Evolutionary conservation across 768 basidiomycete genomes (phyloP).

Genomic region (Leccinum rimulosum): DNA sequence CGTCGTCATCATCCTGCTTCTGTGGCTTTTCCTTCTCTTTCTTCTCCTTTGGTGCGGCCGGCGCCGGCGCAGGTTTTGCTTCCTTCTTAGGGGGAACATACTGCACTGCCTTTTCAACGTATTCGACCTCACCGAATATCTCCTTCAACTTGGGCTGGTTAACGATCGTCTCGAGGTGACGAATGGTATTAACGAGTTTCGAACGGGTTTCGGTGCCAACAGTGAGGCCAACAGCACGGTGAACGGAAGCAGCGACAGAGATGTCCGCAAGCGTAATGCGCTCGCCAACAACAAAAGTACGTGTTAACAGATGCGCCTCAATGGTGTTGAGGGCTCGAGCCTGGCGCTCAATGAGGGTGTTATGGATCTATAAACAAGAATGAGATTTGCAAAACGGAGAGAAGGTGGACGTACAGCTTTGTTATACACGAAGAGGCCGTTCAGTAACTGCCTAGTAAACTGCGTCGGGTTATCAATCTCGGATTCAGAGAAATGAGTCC

Average conservation of each 20-base stretch:
- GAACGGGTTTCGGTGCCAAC: slow-evolving; percentile 67
- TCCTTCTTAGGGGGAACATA: slow-evolving; percentile 77
- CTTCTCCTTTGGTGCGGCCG: slow-evolving; percentile 44
- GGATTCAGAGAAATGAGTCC: slow-evolving; percentile 70
- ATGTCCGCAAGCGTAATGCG: slow-evolving; percentile 95
- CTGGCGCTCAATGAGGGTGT: slow-evolving; percentile 49
- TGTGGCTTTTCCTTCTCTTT: slow-evolving; percentile 68
- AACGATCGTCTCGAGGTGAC: slow-evolving; percentile 82
- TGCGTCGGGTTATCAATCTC: slow-evolving; percentile 49
- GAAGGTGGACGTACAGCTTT: slow-evolving; percentile 62
- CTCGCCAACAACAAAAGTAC: slow-evolving; percentile 91
- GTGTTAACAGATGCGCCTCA: slow-evolving; percentile 67
- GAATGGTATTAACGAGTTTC: slow-evolving; percentile 73
- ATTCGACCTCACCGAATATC: slow-evolving; percentile 58
- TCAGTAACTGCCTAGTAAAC: slow-evolving; percentile 43
- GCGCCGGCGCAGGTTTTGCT: slow-evolving; percentile 46
- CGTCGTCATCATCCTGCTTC: slow-evolving; percentile 55
- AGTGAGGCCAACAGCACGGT: slow-evolving; percentile 49
- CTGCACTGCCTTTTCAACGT: slow-evolving; percentile 66
- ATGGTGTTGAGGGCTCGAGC: slow-evolving; percentile 60
- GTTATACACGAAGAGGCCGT: slow-evolving; percentile 65
- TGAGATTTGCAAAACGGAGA: not conserved
- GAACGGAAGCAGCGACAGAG: slow-evolving; percentile 57
- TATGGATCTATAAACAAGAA: slow-evolving; percentile 51
- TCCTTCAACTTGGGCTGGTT: slow-evolving; percentile 78